These are phyloP conservation scores for Sisymbrium altissimum DNA, from an alignment of 345 rosid species.

Conservation along the genomic window DNA sequence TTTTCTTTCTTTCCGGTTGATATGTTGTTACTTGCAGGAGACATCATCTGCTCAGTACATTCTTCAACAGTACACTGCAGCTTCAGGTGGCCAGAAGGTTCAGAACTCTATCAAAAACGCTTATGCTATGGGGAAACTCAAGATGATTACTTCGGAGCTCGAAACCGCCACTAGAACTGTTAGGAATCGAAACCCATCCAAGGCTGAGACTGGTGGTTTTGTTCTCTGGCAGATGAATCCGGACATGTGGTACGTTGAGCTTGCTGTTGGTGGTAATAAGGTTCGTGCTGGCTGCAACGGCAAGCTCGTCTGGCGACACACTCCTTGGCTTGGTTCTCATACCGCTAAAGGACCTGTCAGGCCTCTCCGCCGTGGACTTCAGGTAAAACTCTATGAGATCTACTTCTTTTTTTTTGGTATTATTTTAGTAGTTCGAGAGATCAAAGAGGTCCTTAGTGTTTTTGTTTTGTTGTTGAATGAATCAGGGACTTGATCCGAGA, in stretches of 20 bases:
- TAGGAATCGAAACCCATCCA: conserved; percentile 54
- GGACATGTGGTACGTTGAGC: conserved; percentile 94
- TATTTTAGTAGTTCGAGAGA: background rate
- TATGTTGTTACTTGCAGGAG: conserved; percentile 45
- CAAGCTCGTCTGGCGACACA: conserved; percentile 88
- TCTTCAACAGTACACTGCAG: conserved; percentile 85
- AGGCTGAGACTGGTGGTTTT: conserved; percentile 76
- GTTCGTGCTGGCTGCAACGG: conserved; percentile 94
- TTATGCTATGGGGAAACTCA: conserved; percentile 85
- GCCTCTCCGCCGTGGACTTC: conserved; percentile 89
- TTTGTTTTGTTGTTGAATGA: conserved; percentile 8
- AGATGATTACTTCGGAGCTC: conserved; percentile 71
- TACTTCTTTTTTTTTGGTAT: background rate
- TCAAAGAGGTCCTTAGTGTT: background rate
- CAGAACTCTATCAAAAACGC: conserved; percentile 76
- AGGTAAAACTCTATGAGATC: conserved; percentile 38
- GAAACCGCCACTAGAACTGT: conserved; percentile 72
- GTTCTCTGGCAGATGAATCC: conserved; percentile 99
- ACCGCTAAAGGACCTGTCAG: conserved; percentile 89
- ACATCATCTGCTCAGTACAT: conserved; percentile 90
- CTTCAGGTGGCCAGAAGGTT: conserved; percentile 83
- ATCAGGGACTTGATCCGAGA: conserved; percentile 92
- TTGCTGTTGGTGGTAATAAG: conserved; percentile 80
- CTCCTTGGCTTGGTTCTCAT: conserved; percentile 92
- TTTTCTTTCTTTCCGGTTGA: background rate